These are phyloP conservation scores for Rubus idaeus DNA, from an alignment of 306 rosid genomes.

Conservation along the genomic window DNA sequence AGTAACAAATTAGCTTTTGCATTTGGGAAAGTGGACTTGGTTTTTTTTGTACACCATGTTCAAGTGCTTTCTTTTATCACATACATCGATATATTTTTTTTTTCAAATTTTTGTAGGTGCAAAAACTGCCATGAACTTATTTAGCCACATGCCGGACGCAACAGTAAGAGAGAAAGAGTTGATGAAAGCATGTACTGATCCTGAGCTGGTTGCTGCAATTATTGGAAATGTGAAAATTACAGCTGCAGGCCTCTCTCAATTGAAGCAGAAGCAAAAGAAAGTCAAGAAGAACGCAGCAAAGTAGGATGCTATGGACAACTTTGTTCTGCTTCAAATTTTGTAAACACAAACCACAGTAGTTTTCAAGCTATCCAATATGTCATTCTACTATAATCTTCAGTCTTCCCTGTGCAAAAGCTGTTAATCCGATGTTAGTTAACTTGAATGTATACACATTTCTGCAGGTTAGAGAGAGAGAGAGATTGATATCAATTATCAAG, in stretches of 20 bases:
- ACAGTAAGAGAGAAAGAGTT: slow-evolving; percentile 84
- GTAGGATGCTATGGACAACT: slow-evolving; percentile 16
- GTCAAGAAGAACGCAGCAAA: slow-evolving; percentile 64
- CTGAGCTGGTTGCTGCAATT: slow-evolving; percentile 82
- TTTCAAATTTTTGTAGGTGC: slow-evolving; percentile 48
- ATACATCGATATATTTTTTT: no score
- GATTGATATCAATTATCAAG: neutral
- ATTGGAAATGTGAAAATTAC: slow-evolving; percentile 84
- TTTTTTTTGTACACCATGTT: neutral
- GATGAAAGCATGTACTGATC: slow-evolving; percentile 97
- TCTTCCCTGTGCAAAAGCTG: neutral
- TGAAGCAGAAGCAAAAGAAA: slow-evolving; percentile 95
- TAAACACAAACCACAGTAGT: neutral
- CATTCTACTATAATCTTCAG: no score
- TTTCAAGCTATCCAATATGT: neutral
- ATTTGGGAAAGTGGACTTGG: neutral
- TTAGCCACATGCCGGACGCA: slow-evolving; percentile 91
- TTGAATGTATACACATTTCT: neutral
- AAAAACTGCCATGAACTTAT: slow-evolving; percentile 87
- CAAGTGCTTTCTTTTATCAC: neutral
- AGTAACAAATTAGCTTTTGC: neutral
- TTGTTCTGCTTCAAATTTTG: slow-evolving; percentile 1
- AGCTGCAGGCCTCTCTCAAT: slow-evolving; percentile 81
- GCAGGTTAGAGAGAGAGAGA: neutral
- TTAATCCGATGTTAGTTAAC: neutral